Percentiles rank a stretch among this genome's conserved stretches.
phyloP scores from a whole-genome alignment of 2,329 filamentous ascomycete genomes.

The Aspergillus sp. region DNA sequence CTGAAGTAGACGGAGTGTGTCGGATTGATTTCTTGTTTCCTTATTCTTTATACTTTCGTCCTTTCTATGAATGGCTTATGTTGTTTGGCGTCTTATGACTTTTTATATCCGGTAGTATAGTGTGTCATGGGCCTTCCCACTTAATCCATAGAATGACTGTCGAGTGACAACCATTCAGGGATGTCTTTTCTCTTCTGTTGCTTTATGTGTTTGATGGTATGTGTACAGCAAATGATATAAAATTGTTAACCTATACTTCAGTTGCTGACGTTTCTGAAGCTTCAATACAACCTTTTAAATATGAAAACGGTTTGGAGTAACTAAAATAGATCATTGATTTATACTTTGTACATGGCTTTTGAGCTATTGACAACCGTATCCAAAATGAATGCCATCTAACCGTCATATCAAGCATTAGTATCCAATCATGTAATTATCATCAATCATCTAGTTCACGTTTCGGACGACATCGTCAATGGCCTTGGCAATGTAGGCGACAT shows the following conservation, averaged over 20 bases:
- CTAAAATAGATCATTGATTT: too few species aligned
- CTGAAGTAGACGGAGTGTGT: not conserved
- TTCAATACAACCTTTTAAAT: too few species aligned
- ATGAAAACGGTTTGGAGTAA: too few species aligned
- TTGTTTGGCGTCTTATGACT: not conserved
- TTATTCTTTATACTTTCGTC: not conserved
- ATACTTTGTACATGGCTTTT: too few species aligned
- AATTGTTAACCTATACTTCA: too few species aligned
- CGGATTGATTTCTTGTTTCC: not conserved
- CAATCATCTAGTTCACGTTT: constrained; percentile 19
- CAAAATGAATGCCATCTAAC: too few species aligned
- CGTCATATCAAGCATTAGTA: too few species aligned
- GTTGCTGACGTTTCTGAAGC: too few species aligned
- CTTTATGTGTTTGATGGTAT: not conserved
- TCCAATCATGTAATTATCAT: too few species aligned
- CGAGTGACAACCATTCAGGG: not conserved
- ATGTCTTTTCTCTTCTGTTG: not conserved
- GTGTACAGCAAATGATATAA: too few species aligned
- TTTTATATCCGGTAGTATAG: constrained; percentile 11
- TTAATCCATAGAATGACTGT: not conserved
- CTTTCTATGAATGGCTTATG: not conserved
- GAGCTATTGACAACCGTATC: too few species aligned
- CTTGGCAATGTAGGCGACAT: constrained; percentile 34
- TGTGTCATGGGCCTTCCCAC: not conserved
- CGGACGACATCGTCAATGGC: constrained; percentile 34